A percentile compares a stretch with the other conserved stretches of the same genome.
Evolutionary conservation across 2,329 filamentous ascomycete genomes (phyloP).

Genomic region (Colletotrichum orbiculare): DNA sequence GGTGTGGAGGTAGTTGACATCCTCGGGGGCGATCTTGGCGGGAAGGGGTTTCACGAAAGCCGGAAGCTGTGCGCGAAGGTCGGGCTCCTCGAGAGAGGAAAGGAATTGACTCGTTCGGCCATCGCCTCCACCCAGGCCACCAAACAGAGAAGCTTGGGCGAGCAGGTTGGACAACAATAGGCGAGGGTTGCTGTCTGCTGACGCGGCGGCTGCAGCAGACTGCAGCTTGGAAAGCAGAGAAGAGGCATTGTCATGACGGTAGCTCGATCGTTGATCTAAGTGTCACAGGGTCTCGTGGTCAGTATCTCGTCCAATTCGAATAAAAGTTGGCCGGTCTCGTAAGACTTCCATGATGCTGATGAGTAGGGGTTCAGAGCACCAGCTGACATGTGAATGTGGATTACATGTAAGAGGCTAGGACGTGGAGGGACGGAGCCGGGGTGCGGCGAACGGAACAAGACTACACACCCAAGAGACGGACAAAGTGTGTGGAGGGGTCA

Average conservation of each 20-base stretch:
- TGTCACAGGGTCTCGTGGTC: conserved; percentile 45
- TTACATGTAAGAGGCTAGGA: conserved; percentile 29
- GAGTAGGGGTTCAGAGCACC: conserved; percentile 1
- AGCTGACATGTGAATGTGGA: conserved; percentile 40
- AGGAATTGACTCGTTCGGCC: conserved; percentile 55
- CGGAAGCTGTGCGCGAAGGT: conserved; percentile 62
- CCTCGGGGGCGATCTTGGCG: conserved; percentile 79
- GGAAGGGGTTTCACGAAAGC: conserved; percentile 84
- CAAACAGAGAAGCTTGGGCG: conserved; percentile 45
- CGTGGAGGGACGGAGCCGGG: conserved; percentile 35
- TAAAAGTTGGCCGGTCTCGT: conserved; percentile 1
- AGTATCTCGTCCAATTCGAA: conserved; percentile 37
- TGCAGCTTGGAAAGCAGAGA: conserved; percentile 45
- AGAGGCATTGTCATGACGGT: conserved; percentile 45
- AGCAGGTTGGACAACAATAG: conserved; percentile 37
- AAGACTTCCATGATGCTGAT: conserved; percentile 21
- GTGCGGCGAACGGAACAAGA: conserved; percentile 19
- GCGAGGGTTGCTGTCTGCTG: conserved; percentile 37
- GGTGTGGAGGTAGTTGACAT: conserved; percentile 82
- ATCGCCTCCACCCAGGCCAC: conserved; percentile 43
- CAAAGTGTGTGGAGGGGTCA: not conserved
- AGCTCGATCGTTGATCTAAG: conserved; percentile 51
- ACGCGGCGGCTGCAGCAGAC: conserved; percentile 38
- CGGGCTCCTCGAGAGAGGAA: conserved; percentile 60
- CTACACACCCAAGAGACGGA: conserved; percentile 8